phyloP scores from a whole-genome alignment of 257 asterid species.

The Rauvolfia tetraphylla region DNA sequence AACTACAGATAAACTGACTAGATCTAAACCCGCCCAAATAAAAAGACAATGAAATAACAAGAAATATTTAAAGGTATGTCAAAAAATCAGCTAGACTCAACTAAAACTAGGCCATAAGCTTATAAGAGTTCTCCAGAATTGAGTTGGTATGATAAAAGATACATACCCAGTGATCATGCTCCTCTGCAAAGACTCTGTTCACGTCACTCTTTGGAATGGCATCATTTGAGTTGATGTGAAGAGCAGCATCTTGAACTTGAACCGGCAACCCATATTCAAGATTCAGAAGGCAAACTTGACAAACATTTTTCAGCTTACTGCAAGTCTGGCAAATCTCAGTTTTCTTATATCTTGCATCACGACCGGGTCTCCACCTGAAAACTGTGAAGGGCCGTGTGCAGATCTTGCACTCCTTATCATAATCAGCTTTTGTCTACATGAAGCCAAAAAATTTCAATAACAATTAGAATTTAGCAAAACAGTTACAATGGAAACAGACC shows the following conservation, averaged over 20 bases:
- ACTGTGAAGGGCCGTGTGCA: conserved; percentile 95
- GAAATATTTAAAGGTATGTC: background rate
- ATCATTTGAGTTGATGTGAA: conserved; percentile 78
- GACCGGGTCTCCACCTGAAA: conserved; percentile 99
- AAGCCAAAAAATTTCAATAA: background rate
- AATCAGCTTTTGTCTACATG: conserved; percentile 84
- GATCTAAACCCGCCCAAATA: background rate
- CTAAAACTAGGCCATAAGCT: background rate
- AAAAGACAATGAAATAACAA: background rate
- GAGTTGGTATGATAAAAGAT: background rate
- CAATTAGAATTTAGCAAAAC: background rate
- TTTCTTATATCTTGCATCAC: conserved; percentile 97
- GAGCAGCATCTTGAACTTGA: conserved; percentile 94
- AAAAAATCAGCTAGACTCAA: background rate
- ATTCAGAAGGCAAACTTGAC: conserved; percentile 97
- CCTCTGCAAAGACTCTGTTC: conserved; percentile 95
- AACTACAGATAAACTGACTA: background rate
- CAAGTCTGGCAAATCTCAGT: conserved; percentile 97
- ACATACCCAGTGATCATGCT: conserved; percentile 91
- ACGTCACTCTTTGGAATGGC: conserved; percentile 98
- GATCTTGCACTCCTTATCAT: conserved; percentile 96
- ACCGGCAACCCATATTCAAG: conserved; percentile 97
- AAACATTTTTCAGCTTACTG: conserved; percentile 93
- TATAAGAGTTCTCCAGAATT: background rate
- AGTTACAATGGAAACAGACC: background rate